Percentiles rank a stretch among this genome's conserved stretches.
phyloP scores from a whole-genome alignment of 2,329 filamentous ascomycete genomes.

The Alternaria longipes region DNA sequence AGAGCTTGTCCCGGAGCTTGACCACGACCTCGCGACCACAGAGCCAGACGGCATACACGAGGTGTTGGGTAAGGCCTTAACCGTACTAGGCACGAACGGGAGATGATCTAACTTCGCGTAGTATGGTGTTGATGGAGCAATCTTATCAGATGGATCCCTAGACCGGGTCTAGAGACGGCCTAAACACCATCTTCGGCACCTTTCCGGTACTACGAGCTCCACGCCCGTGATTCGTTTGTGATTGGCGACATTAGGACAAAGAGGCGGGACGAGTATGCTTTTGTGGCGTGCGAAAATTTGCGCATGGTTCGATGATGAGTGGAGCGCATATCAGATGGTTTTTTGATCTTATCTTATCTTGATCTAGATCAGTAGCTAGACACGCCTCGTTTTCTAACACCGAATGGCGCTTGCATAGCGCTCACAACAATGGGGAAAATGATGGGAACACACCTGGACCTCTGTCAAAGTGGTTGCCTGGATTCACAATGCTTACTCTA shows the following conservation, averaged over 20 bases:
- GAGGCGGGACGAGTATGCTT: not conserved
- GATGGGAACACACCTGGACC: not conserved
- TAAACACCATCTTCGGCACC: not conserved
- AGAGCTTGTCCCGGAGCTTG: constrained; percentile 20
- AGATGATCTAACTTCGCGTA: not conserved
- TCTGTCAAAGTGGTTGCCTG: not conserved
- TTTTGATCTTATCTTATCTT: constrained; percentile 27
- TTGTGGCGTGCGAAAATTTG: constrained; percentile 16
- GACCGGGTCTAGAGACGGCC: not conserved
- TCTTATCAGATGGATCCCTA: constrained; percentile 25
- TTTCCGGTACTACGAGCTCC: not conserved
- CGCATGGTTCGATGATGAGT: constrained; percentile 1
- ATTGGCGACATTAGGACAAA: not conserved
- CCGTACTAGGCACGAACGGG: not conserved
- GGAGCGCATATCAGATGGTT: constrained; percentile 2
- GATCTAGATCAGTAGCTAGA: constrained; percentile 21
- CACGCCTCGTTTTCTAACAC: not conserved
- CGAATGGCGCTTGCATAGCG: not conserved
- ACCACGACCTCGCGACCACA: not conserved
- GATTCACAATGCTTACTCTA: constrained; percentile 5
- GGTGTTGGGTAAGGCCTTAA: not conserved
- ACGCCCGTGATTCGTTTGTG: not conserved
- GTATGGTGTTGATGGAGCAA: constrained; percentile 11
- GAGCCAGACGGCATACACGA: not conserved
- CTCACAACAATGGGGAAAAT: not conserved